Evolutionary conservation across 345 rosid species (phyloP).

Genomic region (Eucalyptus erythrocorys): DNA sequence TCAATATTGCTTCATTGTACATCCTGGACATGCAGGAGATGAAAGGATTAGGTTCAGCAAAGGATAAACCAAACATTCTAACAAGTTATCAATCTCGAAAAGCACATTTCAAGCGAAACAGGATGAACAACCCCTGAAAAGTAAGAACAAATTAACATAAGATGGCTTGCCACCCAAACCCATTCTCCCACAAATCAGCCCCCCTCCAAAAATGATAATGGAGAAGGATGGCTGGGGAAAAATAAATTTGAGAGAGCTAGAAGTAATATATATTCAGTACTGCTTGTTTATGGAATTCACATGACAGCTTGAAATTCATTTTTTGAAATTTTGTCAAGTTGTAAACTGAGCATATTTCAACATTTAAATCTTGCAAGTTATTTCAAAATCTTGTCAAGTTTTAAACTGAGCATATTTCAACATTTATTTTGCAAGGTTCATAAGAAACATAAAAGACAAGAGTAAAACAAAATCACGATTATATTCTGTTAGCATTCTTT

Average conservation of each 20-base stretch:
- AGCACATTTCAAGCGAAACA: background rate
- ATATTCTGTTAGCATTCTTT: background rate
- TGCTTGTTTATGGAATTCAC: background rate
- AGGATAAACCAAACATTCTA: background rate
- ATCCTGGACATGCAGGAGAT: constrained; percentile 30
- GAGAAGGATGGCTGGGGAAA: background rate
- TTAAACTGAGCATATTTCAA: background rate
- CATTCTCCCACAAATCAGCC: background rate
- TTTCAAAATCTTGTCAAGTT: background rate
- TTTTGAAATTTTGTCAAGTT: background rate
- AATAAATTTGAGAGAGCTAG: background rate
- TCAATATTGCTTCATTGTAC: constrained; percentile 54
- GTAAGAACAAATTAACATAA: background rate
- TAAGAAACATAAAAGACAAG: background rate
- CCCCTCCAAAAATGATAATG: background rate
- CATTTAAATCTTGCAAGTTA: background rate
- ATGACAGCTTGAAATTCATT: background rate
- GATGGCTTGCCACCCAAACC: background rate
- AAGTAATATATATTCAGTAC: background rate
- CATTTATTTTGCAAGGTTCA: background rate
- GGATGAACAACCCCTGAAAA: background rate
- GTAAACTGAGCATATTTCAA: background rate
- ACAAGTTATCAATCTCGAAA: background rate
- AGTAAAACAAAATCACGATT: background rate
- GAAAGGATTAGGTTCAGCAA: constrained; percentile 1